Evolutionary conservation across 306 rosid genomes (phyloP), one percentile per base, ranked within the genome.

Genomic region (Rosa persica): DNA sequence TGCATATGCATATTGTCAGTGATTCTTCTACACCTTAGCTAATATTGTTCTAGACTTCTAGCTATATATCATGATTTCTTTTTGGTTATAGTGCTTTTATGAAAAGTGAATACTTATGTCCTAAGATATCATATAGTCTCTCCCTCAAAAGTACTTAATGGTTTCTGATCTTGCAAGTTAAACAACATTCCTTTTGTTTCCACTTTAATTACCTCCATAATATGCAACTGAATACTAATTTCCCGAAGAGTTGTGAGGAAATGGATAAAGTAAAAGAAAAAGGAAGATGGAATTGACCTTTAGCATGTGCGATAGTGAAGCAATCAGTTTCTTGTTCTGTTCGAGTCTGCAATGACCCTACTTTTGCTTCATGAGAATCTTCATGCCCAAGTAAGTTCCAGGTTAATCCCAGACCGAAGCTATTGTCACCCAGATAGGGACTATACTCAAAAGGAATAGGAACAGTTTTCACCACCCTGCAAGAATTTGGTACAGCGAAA

Each of bases 391-490:
- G 84, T 68, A 64, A 55, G 80, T 79, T 69, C 97, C 97, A 90
- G 20, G 89, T 87, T 25, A 92, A 88, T 76, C 84, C 74, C 23
- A 92, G 94, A 76, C 98, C 98, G 64, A 94, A 89, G 23, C 85
- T 84, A 8, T 82, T 87, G 38, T 86, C 97, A 49, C 89, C 81
- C 55, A 94, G 76, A 76, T 85, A 94, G 38, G 97, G 97, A 40
- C 91, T 92, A 58, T 88, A 94, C 55, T 25, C 78, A 48, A 90
- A 89, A 48, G 98, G 98, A 78, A 94, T 89, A 3, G 85, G 81
- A 22, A 89, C 82, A 11, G 91, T 90, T 81, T 82, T 94, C 80
- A 92, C 66, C 22, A 15, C 36, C 48, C 76, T 11, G 78, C 97
- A 94, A n/a, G 86, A 87, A 60, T 8, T 58, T 0, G 96, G 96